A percentile compares a stretch with the other conserved stretches of the same genome.
These are phyloP conservation scores for Pseudohalonectria lignicola DNA, from an alignment of 2,329 filamentous ascomycete species.

Conservation along the genomic window DNA sequence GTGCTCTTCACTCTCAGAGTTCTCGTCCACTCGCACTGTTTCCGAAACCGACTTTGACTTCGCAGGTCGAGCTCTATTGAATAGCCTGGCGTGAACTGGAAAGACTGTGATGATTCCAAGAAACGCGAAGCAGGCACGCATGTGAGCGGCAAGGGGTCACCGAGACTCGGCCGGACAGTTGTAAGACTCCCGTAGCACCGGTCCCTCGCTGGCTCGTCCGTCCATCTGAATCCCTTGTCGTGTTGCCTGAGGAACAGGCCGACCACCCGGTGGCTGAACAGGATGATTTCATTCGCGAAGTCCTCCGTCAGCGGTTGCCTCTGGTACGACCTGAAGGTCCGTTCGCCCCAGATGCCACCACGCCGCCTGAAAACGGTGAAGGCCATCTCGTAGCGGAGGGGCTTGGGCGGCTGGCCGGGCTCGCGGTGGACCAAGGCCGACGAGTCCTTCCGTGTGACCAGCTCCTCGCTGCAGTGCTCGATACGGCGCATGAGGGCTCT, in stretches of 20 bases:
- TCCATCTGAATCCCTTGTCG: conserved; percentile 38
- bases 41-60: conserved; percentile 24
- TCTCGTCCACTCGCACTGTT: conserved; percentile 23
- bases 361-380: conserved; percentile 32
- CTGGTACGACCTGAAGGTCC: conserved; percentile 38
- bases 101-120: conserved; percentile 30
- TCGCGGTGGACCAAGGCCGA: conserved; percentile 27
- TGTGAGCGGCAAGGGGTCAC: conserved; percentile 29
- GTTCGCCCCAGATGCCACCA: conserved; percentile 27
- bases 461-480: conserved; percentile 38
- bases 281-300: conserved; percentile 32
- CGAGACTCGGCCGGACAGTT: conserved; percentile 27
- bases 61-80: conserved; percentile 32
- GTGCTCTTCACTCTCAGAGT: conserved; percentile 31
- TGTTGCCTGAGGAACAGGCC: conserved; percentile 38
- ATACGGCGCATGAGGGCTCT: conserved; percentile 37
- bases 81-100: conserved; percentile 38
- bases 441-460: conserved; percentile 41
- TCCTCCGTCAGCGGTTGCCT: conserved; percentile 30
- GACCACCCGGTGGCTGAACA: conserved; percentile 37
- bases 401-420: conserved; percentile 20
- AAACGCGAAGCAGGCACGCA: conserved; percentile 35
- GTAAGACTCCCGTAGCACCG: conserved; percentile 14
- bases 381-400: conserved; percentile 35
- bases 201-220: conserved; percentile 25